Conservation (phyloP, 139 green algal genomes). For the Haematococcus lacustris region DNA sequence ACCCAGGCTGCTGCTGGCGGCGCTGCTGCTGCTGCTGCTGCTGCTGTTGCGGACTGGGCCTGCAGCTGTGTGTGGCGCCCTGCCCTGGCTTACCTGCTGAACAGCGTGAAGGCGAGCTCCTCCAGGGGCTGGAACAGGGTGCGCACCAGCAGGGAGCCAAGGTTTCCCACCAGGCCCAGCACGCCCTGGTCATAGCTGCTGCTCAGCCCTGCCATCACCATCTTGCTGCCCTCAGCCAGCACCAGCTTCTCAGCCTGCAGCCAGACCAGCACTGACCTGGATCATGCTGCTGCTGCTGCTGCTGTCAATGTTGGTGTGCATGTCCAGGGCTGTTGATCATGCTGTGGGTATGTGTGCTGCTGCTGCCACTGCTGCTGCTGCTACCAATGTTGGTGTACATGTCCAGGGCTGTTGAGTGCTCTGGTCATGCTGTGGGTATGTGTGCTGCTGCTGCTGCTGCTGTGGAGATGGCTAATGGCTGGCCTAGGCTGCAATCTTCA, state of each 20-base stretch:
- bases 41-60: not conserved
- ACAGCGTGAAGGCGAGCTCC: conserved; percentile 79
- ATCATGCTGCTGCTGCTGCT: not conserved
- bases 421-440: not conserved
- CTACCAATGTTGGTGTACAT: not conserved
- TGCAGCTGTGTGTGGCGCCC: not conserved
- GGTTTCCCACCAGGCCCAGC: conserved; percentile 77
- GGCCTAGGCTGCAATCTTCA: too few species aligned
- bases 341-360: too few species aligned
- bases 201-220: conserved; percentile 46
- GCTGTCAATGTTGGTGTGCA: not conserved
- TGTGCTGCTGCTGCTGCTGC: too few species aligned
- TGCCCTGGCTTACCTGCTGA: conserved; percentile 40
- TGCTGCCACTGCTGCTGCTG: not conserved
- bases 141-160: conserved; percentile 78
- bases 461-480: too few species aligned
- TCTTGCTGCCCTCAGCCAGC: conserved; percentile 74
- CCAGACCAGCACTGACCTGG: not conserved
- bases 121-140: conserved; percentile 82
- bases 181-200: conserved; percentile 61
- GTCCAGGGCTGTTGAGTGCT: not conserved
- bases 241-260: conserved; percentile 75
- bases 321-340: not conserved
- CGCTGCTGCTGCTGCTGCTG: not conserved
- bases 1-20: not conserved